These are phyloP conservation scores for Boletus fagicola DNA, from an alignment of 768 basidiomycete species.

Conservation along the genomic window DNA sequence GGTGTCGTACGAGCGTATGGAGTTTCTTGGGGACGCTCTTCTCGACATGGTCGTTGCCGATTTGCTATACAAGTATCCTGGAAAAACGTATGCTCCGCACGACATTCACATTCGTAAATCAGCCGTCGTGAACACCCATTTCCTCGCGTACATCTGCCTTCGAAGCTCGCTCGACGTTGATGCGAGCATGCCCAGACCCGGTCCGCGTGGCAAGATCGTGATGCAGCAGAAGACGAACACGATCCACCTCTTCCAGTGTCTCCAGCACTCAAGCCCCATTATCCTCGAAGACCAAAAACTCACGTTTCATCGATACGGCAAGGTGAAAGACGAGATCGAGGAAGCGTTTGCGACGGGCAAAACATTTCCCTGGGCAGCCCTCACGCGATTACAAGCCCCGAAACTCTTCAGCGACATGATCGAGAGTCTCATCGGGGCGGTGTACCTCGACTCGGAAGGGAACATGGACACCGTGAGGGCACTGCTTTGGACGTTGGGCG, in stretches of 20 bases:
- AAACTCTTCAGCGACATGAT: slow-evolving; percentile 80
- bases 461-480: slow-evolving; percentile 49
- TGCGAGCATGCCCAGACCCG: slow-evolving; percentile 49
- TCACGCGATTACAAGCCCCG: slow-evolving; percentile 73
- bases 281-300: slow-evolving; percentile 63
- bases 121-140: slow-evolving; percentile 70
- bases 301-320: slow-evolving; percentile 52
- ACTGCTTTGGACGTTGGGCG: slow-evolving; percentile 47
- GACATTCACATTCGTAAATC: slow-evolving; percentile 63
- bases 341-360: too few species aligned
- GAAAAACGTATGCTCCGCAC: slow-evolving; percentile 65
- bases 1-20: slow-evolving; percentile 74
- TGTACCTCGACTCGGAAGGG: slow-evolving; percentile 68
- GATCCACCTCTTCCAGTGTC: slow-evolving; percentile 63
- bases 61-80: slow-evolving; percentile 61
- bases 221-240: slow-evolving; percentile 42
- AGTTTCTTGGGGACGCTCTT: slow-evolving; percentile 74
- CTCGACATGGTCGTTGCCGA: slow-evolving; percentile 75
- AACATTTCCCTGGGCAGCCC: slow-evolving; percentile 70
- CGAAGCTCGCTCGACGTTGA: slow-evolving; percentile 40
- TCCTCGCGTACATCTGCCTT: slow-evolving; percentile 67
- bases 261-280: slow-evolving; percentile 65
- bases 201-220: slow-evolving; percentile 31
- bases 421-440: slow-evolving; percentile 72
- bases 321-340: slow-evolving; percentile 48